Evolutionary conservation across 768 basidiomycete genomes (phyloP).

Genomic region (Dictyophora rubrovolvata): DNA sequence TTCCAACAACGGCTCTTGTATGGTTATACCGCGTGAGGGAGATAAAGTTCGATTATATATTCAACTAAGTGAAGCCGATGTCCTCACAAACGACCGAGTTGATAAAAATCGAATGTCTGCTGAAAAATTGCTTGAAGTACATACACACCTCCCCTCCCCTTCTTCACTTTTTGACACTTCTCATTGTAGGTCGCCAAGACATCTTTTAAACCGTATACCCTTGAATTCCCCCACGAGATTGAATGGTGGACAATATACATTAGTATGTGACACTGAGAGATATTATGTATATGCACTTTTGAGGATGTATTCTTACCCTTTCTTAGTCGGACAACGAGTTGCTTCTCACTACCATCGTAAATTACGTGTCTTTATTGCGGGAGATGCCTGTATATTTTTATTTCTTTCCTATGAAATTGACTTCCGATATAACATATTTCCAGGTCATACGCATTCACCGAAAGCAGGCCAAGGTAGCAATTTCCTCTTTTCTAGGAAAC

Average conservation of each 20-base stretch:
- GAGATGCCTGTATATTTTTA: constrained; percentile 46
- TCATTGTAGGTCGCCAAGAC: constrained; percentile 39
- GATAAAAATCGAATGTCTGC: constrained; percentile 44
- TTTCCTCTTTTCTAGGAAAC: neutral
- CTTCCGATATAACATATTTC: constrained; percentile 20
- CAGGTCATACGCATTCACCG: constrained; percentile 18
- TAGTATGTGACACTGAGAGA: constrained; percentile 29
- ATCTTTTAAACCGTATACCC: constrained; percentile 45
- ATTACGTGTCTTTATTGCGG: constrained; percentile 67
- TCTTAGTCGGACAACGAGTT: constrained; percentile 62
- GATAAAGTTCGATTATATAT: constrained; percentile 64
- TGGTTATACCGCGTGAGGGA: constrained; percentile 65
- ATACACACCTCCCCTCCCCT: constrained; percentile 3
- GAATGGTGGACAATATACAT: constrained; percentile 71
- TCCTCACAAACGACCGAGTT: constrained; percentile 38
- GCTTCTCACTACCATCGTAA: constrained; percentile 49
- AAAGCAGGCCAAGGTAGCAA: constrained; percentile 40
- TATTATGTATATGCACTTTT: neutral
- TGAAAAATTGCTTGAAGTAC: constrained; percentile 42
- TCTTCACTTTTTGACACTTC: neutral
- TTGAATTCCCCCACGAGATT: constrained; percentile 37
- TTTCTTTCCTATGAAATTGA: constrained; percentile 46
- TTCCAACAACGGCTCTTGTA: constrained; percentile 55
- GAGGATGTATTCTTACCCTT: neutral
- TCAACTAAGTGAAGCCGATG: constrained; percentile 44